These are phyloP conservation scores for Suillus sp. DNA, from an alignment of 768 basidiomycete genomes.

Conservation along the genomic window DNA sequence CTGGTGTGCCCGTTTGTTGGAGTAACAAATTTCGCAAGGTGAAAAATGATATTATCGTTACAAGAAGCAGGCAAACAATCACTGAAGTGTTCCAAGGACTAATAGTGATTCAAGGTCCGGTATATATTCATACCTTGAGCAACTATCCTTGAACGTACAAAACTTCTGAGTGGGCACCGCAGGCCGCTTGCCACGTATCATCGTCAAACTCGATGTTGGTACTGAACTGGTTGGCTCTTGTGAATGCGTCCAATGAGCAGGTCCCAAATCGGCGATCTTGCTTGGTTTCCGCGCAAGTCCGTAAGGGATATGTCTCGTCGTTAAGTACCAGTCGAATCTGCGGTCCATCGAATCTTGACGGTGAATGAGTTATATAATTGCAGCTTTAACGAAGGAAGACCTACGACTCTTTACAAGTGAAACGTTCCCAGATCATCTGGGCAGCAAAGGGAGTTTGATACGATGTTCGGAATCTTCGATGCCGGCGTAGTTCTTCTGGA, in stretches of 20 bases:
- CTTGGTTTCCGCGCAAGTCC: conserved; percentile 27
- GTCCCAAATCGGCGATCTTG: conserved; percentile 32
- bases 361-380: background rate
- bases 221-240: conserved; percentile 22
- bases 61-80: background rate
- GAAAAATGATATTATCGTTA: background rate
- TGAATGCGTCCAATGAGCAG: conserved; percentile 36
- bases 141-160: background rate
- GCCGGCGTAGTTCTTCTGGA: conserved; percentile 25
- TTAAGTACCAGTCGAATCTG: conserved; percentile 41
- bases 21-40: background rate
- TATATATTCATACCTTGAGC: background rate
- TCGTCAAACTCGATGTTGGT: conserved; percentile 31
- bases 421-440: conserved; percentile 41
- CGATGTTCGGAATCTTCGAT: conserved; percentile 35
- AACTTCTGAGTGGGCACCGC: conserved; percentile 22
- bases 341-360: conserved; percentile 23
- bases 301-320: conserved; percentile 36
- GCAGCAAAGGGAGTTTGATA: conserved; percentile 40
- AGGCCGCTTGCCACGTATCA: conserved; percentile 35
- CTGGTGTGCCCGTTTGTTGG: background rate
- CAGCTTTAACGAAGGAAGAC: conserved; percentile 3
- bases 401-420: conserved; percentile 32
- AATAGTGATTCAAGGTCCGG: background rate
- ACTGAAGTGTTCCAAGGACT: background rate